Evolutionary conservation across 352 stramenopile genomes (phyloP), one percentile per base, ranked within the genome.

Genomic region (Phytophthora cryptogea): DNA sequence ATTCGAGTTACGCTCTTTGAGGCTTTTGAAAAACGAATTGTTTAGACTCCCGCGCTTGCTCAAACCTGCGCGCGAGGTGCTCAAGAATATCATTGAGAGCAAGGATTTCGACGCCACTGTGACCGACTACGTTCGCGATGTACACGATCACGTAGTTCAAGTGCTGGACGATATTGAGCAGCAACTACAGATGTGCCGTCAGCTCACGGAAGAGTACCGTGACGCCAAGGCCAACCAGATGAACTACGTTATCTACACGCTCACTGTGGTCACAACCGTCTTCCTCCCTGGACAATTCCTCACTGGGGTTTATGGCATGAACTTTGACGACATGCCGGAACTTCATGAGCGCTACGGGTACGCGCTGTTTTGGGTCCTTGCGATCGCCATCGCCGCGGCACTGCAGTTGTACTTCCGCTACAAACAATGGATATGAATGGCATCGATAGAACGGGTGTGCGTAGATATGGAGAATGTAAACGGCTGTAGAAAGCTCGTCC

Each of bases 171-270:
- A 93, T 53, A 95, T 93, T 37, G 81, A 94, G 40, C 74, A 89
- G 17, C 81, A 92, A 52, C 66, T 90, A 16, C 83, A 92, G 31
- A 92, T 92, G 81, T 92, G 81, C 23, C 76, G 83, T 1, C 63
- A 86, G 27, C 64, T 96, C 42, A 90, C 83, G 4, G 80, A 92
- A 62, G 84, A 95, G 49, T 91, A 92, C 55, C 83, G 88, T 8
- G 86, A 95, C 41, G 81, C 78, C 35, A 90, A 93, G 53, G 70
- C 82, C 0, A 90, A 88, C 49, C 86, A 94, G 62, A 93, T 92
- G 84, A 94, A 96, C 68, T 88, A 93, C 44, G 87, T 94, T 26
- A 92, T 97, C 51, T 96, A 96, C 72, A 93, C 82, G n/a, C 76
- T 96, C 26, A 96, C 87, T 33, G 88, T 95, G 48, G 80, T 95